Conservation (phyloP, 2,329 filamentous ascomycete species). For the Akanthomyces dipterigenus region DNA sequence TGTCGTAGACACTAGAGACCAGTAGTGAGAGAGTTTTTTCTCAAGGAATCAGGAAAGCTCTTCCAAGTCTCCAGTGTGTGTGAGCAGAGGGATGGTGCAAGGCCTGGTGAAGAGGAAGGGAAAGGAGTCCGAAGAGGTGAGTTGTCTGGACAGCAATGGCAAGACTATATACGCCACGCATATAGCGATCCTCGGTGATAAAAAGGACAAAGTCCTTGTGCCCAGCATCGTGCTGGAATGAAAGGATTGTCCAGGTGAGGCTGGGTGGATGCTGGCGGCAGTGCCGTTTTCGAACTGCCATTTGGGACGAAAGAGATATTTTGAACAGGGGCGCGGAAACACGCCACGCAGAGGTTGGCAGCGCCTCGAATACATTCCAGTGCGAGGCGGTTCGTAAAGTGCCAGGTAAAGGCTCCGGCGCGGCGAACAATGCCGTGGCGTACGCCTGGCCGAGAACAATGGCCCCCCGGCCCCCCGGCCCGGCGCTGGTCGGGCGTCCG, state of each 20-base stretch:
- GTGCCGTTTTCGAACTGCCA: neutral
- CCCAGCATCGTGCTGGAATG: conserved; percentile 12
- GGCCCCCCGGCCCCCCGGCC: too few relatives aligned
- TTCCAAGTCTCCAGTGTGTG: neutral
- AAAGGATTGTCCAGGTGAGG: neutral
- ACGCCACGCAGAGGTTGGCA: neutral
- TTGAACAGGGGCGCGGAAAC: neutral
- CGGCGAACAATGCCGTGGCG: neutral
- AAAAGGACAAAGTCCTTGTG: neutral
- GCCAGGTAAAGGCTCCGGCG: neutral
- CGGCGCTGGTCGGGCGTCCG: too few relatives aligned
- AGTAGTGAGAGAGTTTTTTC: neutral
- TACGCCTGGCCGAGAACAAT: too few relatives aligned
- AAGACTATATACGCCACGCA: conserved; percentile 4
- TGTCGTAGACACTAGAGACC: neutral
- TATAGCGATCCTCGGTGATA: neutral
- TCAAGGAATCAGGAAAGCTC: neutral
- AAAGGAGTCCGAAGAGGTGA: neutral
- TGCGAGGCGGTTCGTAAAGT: neutral
- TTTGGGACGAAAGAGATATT: neutral
- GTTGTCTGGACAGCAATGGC: neutral
- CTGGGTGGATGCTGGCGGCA: neutral
- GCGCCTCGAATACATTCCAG: neutral
- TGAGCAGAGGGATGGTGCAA: neutral
- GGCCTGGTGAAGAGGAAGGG: neutral